Evolutionary conservation across 2,329 filamentous ascomycete species (phyloP).

Genomic region (Scleromitrula shiraiana): DNA sequence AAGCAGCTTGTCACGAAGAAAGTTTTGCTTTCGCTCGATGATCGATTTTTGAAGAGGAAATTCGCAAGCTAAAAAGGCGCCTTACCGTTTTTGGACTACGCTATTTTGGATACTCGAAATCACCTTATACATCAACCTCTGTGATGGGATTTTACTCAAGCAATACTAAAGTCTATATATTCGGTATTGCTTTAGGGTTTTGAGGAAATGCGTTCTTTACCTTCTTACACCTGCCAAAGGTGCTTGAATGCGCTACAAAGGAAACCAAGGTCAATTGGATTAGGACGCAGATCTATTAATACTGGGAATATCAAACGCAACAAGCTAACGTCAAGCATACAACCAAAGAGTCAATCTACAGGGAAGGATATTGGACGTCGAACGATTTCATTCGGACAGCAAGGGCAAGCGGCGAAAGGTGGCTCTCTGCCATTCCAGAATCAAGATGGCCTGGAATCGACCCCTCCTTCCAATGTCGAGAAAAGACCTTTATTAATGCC

Average conservation of each 20-base stretch:
- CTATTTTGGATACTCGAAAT: constrained; percentile 5
- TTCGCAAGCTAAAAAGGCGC: constrained; percentile 4
- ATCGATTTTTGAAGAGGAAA: constrained; percentile 4
- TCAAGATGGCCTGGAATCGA: constrained; percentile 19
- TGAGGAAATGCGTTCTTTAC: constrained; percentile 20
- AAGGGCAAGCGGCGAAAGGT: constrained; percentile 22
- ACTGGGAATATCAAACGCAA: constrained; percentile 15
- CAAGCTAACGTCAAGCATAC: constrained; percentile 12
- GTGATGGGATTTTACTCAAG: background rate
- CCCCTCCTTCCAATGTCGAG: constrained; percentile 17
- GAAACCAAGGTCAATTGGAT: constrained; percentile 12
- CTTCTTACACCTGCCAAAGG: constrained; percentile 27
- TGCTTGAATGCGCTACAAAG: constrained; percentile 25
- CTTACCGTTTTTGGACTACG: constrained; percentile 13
- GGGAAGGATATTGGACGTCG: constrained; percentile 16
- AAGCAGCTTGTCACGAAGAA: constrained; percentile 19
- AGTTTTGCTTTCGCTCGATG: constrained; percentile 1
- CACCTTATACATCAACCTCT: constrained; percentile 1
- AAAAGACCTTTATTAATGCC: constrained; percentile 33
- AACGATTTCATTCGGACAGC: constrained; percentile 14
- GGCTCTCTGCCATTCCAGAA: constrained; percentile 20
- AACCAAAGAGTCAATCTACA: constrained; percentile 6
- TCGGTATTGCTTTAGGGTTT: background rate
- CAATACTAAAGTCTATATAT: background rate
- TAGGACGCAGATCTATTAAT: constrained; percentile 20